A percentile compares a stretch with the other conserved stretches of the same genome.
These are phyloP conservation scores for Ciborinia camelliae DNA, from an alignment of 2,329 filamentous ascomycete genomes.

Conservation along the genomic window DNA sequence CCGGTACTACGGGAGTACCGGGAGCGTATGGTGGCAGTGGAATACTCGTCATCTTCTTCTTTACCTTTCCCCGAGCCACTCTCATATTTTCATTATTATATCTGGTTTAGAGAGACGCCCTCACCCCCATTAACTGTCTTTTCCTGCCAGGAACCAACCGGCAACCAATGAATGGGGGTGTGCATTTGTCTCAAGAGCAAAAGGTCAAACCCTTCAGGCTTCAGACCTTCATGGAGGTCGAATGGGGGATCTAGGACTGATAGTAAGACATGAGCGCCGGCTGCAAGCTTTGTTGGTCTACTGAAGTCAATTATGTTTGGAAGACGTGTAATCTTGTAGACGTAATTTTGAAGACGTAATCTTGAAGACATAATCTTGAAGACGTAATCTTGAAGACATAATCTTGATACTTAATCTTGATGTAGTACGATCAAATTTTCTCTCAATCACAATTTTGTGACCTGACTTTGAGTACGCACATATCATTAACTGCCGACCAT, in stretches of 20 bases:
- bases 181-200: slow-evolving; percentile 13
- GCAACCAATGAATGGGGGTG: slow-evolving; percentile 5
- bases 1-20: background rate
- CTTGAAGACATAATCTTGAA: too few relatives aligned
- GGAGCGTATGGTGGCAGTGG: background rate
- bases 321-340: too few relatives aligned
- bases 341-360: too few relatives aligned
- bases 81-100: background rate
- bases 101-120: background rate
- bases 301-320: background rate
- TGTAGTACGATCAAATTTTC: background rate
- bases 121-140: too few relatives aligned
- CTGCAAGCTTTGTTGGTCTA: background rate
- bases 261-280: background rate
- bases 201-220: too few relatives aligned
- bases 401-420: too few relatives aligned
- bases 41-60: too few relatives aligned
- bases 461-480: background rate
- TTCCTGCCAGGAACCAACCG: too few relatives aligned
- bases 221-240: background rate
- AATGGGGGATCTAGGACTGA: background rate
- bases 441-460: background rate
- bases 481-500: background rate
- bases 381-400: too few relatives aligned
- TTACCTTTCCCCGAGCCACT: too few relatives aligned